Base-by-base conservation (phyloP, 2,329 filamentous ascomycete genomes). In the Colletotrichum orbiculare region DNA sequence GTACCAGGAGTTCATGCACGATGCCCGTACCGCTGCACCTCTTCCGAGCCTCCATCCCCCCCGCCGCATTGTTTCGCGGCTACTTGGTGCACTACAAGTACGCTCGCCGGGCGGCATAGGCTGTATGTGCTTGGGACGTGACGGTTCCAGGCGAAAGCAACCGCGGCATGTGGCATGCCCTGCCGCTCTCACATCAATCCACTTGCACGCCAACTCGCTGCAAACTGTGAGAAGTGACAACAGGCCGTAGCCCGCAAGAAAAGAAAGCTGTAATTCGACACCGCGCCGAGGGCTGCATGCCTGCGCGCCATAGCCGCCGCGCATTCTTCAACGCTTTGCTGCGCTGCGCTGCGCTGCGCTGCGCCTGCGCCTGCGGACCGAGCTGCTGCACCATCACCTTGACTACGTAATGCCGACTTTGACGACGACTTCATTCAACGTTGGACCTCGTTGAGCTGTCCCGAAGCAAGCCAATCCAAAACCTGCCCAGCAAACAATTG, bases 1-100 rank as follows among this genome's bases (percentile, higher is more conserved):
- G 62, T 66, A 64, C 56, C 62, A 67, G 66, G 57, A 66, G 66
- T 66, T 67, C 66, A 67, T 67, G 66, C 66, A 67, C 62, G 62
- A 62, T 65, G 62, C 58, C 62, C 62, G 58, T 49, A 55, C 56
- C 56, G 61, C 61, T 39, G 49, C 56, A n/a, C 39, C 50, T 42
- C 45, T 52, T 46, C 50, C 46, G 52, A 65, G 50, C 41, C 47
- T 65, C 33, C 39, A 56, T 2, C 39, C 34, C 39, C 55, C 41
- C 58, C 57, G 37, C 52, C 52, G 62, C 38, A n/a, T 45, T 55
- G 35, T 56, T 62, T 65, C 47, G 58, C 52, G 47, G 58, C 62
- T 56, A 62, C 25, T 4, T 25, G 25, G 25, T 25, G 4, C 25
- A 25, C 25, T 25, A 25, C 25, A 25, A 5, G 25, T 25, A 25